These are phyloP conservation scores for Pisolithus tinctorius DNA, from an alignment of 768 basidiomycete genomes.

Conservation along the genomic window DNA sequence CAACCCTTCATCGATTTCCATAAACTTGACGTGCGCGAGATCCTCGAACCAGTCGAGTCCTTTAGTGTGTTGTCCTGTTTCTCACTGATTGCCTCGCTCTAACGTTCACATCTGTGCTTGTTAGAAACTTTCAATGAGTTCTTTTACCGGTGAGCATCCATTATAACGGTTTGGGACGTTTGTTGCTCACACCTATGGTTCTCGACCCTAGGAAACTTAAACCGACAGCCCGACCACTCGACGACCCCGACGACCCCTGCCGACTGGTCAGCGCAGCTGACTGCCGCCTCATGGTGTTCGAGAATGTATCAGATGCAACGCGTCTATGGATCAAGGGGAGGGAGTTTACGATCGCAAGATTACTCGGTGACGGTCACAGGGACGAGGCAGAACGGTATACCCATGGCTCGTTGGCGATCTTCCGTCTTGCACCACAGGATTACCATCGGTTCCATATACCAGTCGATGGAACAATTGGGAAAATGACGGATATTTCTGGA, in stretches of 20 bases:
- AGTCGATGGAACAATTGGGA: slow-evolving; percentile 78
- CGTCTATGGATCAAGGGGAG: slow-evolving; percentile 95
- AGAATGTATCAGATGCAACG: slow-evolving; percentile 80
- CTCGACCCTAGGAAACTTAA: slow-evolving; percentile 69
- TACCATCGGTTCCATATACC: slow-evolving; percentile 93
- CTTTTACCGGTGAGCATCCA: slow-evolving; percentile 57
- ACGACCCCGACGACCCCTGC: slow-evolving; percentile 63
- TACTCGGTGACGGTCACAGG: slow-evolving; percentile 77
- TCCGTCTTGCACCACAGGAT: slow-evolving; percentile 89
- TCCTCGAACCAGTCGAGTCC: slow-evolving; percentile 72
- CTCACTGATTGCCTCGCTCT: not conserved
- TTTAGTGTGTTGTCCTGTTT: slow-evolving; percentile 53
- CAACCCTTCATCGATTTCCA: slow-evolving; percentile 87
- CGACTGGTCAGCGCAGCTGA: slow-evolving; percentile 88
- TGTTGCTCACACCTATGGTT: not conserved
- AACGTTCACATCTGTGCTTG: not conserved
- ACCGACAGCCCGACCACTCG: slow-evolving; percentile 68
- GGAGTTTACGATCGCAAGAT: slow-evolving; percentile 74
- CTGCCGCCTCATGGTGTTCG: slow-evolving; percentile 93
- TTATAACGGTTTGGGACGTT: not conserved
- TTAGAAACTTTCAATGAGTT: slow-evolving; percentile 90
- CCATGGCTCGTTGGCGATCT: slow-evolving; percentile 84
- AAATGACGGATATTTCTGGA: slow-evolving; percentile 76
- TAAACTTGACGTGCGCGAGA: slow-evolving; percentile 73
- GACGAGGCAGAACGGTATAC: slow-evolving; percentile 61